phyloP scores from a whole-genome alignment of 176 grass and related monocot species.

The Cenchrus purpureus region DNA sequence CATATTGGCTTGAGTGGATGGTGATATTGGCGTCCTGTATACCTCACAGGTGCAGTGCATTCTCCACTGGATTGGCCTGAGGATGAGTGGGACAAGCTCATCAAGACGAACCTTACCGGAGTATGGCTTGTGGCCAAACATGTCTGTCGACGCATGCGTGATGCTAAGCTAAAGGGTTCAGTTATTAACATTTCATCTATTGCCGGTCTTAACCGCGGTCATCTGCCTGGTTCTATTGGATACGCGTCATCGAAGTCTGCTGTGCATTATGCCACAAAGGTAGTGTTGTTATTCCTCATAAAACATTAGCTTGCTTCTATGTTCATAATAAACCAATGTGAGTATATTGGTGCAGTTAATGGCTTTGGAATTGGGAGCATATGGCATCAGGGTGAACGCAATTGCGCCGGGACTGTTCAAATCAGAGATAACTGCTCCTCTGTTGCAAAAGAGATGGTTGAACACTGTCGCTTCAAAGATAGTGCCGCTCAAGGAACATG shows the following conservation, averaged over 20 bases:
- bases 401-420: constrained; percentile 85
- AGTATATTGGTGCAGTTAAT: constrained; percentile 55
- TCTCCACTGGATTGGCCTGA: constrained; percentile 77
- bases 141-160: constrained; percentile 69
- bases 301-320: neutral
- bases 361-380: constrained; percentile 78
- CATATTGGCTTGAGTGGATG: neutral
- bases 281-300: constrained; percentile 27
- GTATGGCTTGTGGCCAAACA: constrained; percentile 80
- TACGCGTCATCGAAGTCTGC: constrained; percentile 75
- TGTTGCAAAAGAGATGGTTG: constrained; percentile 76
- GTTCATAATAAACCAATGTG: neutral
- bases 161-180: constrained; percentile 71
- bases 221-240: constrained; percentile 65
- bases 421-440: constrained; percentile 74
- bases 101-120: constrained; percentile 91
- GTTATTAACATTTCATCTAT: constrained; percentile 84
- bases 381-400: constrained; percentile 79
- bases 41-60: constrained; percentile 65
- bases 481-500: constrained; percentile 63
- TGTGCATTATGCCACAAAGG: constrained; percentile 71
- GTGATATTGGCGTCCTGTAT: constrained; percentile 20
- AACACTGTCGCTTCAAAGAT: constrained; percentile 59
- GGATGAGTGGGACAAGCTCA: constrained; percentile 67
- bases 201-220: constrained; percentile 60